Evolutionary conservation across 371 early-diverging fungal species (phyloP), one percentile per base, ranked within the genome.

Genomic region (Rhizopus stolonifer): DNA sequence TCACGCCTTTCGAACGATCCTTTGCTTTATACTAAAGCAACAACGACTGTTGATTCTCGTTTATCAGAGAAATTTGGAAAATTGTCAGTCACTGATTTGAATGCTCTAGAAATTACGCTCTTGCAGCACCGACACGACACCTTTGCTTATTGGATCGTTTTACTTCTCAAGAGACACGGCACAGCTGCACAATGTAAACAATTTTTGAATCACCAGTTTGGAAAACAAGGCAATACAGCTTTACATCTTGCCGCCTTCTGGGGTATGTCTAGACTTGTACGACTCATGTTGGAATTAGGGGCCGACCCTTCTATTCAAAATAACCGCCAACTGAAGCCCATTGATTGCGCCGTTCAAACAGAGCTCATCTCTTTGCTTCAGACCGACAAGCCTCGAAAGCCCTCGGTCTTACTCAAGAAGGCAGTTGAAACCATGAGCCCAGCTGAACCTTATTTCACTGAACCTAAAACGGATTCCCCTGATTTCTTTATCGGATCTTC

Each of bases 241-340:
- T 54, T 74, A 5, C 74, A 74, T 47, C 52, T 74, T 6, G 74
- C 70, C 43, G 56, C 66, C 40, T 70, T 68, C 57, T 70, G 65
- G 64, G 65, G 68, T 50, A 62, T 70, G 61, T 55, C 68, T 42
- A 58, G 61, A 22, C 60, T 74, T 57, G 70, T 74, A 48, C 68
- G 60, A 66, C 71, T 65, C 15, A 25, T 74, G 54, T 43, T 74
- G 19, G 68, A 67, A 25, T 42, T 64, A 46, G 74, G 68, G 9
- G 70, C 70, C 25, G 70, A 70, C 54, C 58, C 67, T 46, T 48
- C 29, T 24, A 33, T 58, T 15, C 49, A 53, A 49, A 70, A 70
- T 57, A 46, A 59, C 46, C 61, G 60, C 49, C 60, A 66, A 33
- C 56, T 70, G 54, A 48, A 52, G 43, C 71, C 74, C 19, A 50